Evolutionary conservation across 2,329 filamentous ascomycete genomes (phyloP).

Genomic region (Trichophyton equinum): DNA sequence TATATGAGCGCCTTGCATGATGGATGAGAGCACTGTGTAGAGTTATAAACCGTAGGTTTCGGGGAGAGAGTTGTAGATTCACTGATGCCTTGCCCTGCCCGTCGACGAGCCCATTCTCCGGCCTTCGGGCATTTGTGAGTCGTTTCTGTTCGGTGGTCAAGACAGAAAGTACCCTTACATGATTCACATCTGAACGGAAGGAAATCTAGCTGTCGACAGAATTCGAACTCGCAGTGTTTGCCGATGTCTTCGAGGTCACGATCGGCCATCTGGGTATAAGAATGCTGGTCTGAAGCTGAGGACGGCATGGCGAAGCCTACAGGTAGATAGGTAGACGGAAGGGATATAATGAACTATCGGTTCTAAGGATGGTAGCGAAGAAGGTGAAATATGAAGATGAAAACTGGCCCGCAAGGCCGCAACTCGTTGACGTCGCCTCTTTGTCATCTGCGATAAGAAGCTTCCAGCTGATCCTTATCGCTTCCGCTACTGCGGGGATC

Average conservation of each 20-base stretch:
- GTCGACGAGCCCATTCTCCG: conserved; percentile 46
- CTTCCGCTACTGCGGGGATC: not conserved
- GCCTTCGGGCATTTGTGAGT: conserved; percentile 56
- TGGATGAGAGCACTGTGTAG: conserved; percentile 39
- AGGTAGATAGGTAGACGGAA: too few relatives aligned
- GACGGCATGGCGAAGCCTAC: conserved; percentile 5
- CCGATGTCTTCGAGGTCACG: conserved; percentile 77
- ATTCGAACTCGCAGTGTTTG: conserved; percentile 77
- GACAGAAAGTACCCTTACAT: conserved; percentile 72
- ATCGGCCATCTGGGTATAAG: conserved; percentile 35
- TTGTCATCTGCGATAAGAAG: conserved; percentile 4
- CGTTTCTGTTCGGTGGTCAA: conserved; percentile 81
- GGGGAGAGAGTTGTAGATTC: conserved; percentile 19
- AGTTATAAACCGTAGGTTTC: conserved; percentile 45
- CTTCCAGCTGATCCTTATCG: conserved; percentile 1
- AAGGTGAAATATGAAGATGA: not conserved
- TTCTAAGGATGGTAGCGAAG: not conserved
- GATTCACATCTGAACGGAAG: conserved; percentile 89
- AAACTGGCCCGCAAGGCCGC: not conserved
- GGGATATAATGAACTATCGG: not conserved
- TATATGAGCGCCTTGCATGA: conserved; percentile 42
- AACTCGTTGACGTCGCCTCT: not conserved
- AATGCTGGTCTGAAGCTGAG: conserved; percentile 4
- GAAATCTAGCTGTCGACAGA: conserved; percentile 92
- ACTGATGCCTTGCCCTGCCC: conserved; percentile 23